Evolutionary conservation across 306 rosid genomes (phyloP).

Genomic region (Rosa multiflora): DNA sequence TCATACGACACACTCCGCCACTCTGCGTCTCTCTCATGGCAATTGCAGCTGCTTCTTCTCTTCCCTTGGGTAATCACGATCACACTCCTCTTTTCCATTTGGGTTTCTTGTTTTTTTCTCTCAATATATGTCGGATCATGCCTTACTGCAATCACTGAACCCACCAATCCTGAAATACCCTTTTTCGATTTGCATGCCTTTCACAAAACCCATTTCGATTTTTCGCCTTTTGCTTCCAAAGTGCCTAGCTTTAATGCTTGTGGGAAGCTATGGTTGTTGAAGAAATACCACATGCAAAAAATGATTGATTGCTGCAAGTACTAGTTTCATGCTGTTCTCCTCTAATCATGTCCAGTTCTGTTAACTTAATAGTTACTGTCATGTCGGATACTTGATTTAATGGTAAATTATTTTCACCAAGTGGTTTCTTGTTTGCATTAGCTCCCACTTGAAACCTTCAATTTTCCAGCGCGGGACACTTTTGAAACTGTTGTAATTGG

Average conservation of each 20-base stretch:
- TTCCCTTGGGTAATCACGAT: neutral
- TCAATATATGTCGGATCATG: neutral
- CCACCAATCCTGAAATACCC: conserved; percentile 16
- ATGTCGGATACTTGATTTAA: neutral
- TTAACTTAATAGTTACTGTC: neutral
- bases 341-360: neutral
- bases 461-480: conserved; percentile 11
- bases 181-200: conserved; percentile 24
- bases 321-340: neutral
- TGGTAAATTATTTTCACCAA: neutral
- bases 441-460: neutral
- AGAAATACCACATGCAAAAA: conserved; percentile 8
- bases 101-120: neutral
- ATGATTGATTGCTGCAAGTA: neutral
- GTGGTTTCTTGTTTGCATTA: neutral
- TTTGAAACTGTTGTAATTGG: conserved; percentile 4
- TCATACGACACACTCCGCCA: neutral
- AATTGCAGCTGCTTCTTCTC: conserved; percentile 6
- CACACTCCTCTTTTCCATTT: neutral
- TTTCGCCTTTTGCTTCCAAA: neutral
- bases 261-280: neutral
- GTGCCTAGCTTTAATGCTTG: neutral
- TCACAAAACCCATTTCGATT: conserved; percentile 8
- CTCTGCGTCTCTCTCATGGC: neutral
- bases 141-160: neutral